Percentiles rank a stretch among this genome's conserved stretches.
These are phyloP conservation scores for Penicillium taxi DNA, from an alignment of 495 filamentous ascomycete species.

Conservation along the genomic window DNA sequence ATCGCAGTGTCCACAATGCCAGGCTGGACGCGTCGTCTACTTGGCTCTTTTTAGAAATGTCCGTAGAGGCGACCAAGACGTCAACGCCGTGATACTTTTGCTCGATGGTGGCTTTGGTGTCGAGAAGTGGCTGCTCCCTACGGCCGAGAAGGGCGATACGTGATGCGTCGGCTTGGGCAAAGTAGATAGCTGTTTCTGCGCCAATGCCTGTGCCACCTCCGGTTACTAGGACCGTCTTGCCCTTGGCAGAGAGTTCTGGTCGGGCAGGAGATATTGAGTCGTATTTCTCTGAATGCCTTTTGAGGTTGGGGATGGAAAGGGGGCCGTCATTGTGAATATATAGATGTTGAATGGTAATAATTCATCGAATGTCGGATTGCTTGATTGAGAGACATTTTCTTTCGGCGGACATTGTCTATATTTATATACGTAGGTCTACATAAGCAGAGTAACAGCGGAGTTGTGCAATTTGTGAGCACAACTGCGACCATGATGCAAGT, in stretches of 20 bases:
- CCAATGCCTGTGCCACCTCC: slow-evolving; percentile 42
- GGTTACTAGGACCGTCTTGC: slow-evolving; percentile 42
- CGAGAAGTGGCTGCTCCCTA: slow-evolving; percentile 22
- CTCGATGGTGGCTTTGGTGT: slow-evolving; percentile 23
- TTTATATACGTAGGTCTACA: background rate
- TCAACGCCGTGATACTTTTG: slow-evolving; percentile 13
- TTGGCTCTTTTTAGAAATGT: slow-evolving; percentile 33
- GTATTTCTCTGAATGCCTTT: slow-evolving; percentile 34
- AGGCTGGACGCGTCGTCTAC: slow-evolving; percentile 40
- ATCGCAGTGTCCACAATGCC: slow-evolving; percentile 37
- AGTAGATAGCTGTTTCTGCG: slow-evolving; percentile 29
- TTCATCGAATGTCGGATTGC: background rate
- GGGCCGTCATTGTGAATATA: slow-evolving; percentile 9
- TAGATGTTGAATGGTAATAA: background rate
- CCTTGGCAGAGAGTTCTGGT: slow-evolving; percentile 33
- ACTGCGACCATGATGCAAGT: background rate
- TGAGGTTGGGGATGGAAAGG: slow-evolving; percentile 21
- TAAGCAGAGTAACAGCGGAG: background rate
- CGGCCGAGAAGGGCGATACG: slow-evolving; percentile 31
- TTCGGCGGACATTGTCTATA: background rate
- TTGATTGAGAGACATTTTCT: too few relatives aligned
- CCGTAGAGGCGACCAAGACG: slow-evolving; percentile 24
- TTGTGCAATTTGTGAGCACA: background rate
- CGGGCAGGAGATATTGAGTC: slow-evolving; percentile 30
- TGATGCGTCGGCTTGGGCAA: slow-evolving; percentile 37